These are phyloP conservation scores for Solanum peruvianum DNA, from an alignment of 257 asterid species.

Conservation along the genomic window DNA sequence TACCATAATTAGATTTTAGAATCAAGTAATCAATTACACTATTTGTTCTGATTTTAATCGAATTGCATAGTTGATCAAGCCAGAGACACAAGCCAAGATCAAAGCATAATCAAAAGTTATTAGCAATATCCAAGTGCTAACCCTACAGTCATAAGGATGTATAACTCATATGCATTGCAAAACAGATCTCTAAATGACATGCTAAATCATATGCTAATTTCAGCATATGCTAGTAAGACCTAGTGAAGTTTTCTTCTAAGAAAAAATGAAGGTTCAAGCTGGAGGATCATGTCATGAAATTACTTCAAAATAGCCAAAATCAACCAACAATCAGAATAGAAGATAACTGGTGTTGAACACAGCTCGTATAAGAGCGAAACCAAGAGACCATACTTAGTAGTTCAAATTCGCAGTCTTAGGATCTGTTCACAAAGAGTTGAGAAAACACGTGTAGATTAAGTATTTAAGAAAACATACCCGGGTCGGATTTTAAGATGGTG, in stretches of 20 bases:
- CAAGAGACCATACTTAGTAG: background rate
- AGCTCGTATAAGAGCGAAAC: background rate
- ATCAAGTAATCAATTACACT: background rate
- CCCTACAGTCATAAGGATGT: background rate
- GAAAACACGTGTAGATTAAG: background rate
- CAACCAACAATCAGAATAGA: background rate
- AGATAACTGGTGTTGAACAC: background rate
- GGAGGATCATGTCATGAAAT: background rate
- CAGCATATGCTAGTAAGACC: background rate
- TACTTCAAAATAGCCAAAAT: no score
- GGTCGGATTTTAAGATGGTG: background rate
- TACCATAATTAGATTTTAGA: background rate
- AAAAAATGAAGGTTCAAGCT: background rate
- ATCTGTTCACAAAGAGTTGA: background rate
- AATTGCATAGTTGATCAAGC: background rate
- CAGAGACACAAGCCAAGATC: background rate
- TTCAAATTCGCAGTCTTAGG: background rate
- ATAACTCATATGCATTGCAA: background rate
- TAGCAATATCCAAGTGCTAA: background rate
- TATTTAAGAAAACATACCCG: background rate
- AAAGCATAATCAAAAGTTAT: background rate
- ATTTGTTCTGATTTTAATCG: background rate
- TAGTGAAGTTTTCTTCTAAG: background rate
- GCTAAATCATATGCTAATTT: background rate
- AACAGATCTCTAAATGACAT: background rate